Evolutionary conservation across 306 rosid genomes (phyloP).

Genomic region (Citrullus mucosospermus): DNA sequence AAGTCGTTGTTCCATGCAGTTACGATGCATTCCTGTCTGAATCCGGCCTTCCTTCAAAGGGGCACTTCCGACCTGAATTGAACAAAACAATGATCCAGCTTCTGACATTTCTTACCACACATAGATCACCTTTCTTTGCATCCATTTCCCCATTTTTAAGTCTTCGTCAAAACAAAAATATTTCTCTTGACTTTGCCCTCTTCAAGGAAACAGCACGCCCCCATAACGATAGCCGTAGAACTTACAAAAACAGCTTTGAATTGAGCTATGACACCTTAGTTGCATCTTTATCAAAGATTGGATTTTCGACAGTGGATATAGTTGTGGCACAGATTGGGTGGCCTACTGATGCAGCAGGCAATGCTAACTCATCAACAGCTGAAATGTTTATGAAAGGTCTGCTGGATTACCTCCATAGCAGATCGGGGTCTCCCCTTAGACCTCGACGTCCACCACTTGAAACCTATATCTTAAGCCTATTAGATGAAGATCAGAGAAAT

Average conservation of each 20-base stretch:
- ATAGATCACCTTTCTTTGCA: constrained; percentile 61
- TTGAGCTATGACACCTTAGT: constrained; percentile 55
- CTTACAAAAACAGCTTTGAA: constrained; percentile 75
- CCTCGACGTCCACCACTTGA: constrained; percentile 46
- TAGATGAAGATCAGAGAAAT: constrained; percentile 82
- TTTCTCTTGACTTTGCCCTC: constrained; percentile 57
- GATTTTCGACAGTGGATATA: constrained; percentile 51
- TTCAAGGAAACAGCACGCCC: constrained; percentile 55
- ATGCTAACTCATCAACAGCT: constrained; percentile 51
- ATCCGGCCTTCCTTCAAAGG: constrained; percentile 43
- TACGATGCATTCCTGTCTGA: constrained; percentile 56
- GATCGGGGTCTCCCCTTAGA: constrained; percentile 63
- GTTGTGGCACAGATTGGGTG: constrained; percentile 84
- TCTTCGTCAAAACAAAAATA: constrained; percentile 52
- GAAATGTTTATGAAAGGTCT: constrained; percentile 73
- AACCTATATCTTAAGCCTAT: constrained; percentile 57
- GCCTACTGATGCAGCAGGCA: constrained; percentile 85
- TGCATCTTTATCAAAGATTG: constrained; percentile 39
- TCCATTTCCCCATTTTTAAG: constrained; percentile 57
- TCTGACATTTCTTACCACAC: constrained; percentile 62
- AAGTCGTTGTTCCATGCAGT: constrained; percentile 94
- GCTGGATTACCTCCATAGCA: constrained; percentile 43
- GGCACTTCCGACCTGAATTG: constrained; percentile 61
- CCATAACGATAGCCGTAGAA: constrained; percentile 39
- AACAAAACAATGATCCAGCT: constrained; percentile 78